Conservation (phyloP, 768 basidiomycete species). For the Rhizopogon vulgaris region DNA sequence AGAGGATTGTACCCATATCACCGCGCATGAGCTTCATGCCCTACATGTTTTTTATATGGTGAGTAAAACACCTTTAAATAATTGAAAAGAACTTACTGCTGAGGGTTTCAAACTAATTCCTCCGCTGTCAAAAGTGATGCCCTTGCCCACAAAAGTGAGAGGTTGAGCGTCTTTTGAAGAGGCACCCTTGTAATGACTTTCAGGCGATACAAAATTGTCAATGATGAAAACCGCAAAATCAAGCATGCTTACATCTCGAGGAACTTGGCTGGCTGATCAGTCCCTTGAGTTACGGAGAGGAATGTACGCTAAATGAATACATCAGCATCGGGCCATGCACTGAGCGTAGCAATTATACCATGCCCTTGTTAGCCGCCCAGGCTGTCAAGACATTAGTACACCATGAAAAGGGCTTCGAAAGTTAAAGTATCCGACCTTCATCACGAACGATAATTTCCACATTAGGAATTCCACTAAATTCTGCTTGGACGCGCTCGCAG, state of each 20-base stretch:
- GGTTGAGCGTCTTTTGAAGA: slow-evolving; percentile 49
- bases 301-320: slow-evolving; percentile 56
- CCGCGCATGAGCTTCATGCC: slow-evolving; percentile 82
- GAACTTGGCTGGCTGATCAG: slow-evolving; percentile 79
- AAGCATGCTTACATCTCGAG: slow-evolving; percentile 61
- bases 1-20: slow-evolving; percentile 64
- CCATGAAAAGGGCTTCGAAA: not conserved
- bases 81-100: slow-evolving; percentile 34
- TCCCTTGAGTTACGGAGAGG: slow-evolving; percentile 81
- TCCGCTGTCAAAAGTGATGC: slow-evolving; percentile 86
- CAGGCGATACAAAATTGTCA: not conserved
- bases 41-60: slow-evolving; percentile 25
- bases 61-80: not conserved
- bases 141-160: slow-evolving; percentile 78
- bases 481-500: slow-evolving; percentile 59
- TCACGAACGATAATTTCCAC: slow-evolving; percentile 69
- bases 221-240: not conserved
- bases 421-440: slow-evolving; percentile 43
- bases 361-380: slow-evolving; percentile 81
- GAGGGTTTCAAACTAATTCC: slow-evolving; percentile 83
- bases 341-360: slow-evolving; percentile 39
- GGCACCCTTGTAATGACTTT: slow-evolving; percentile 79
- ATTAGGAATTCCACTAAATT: slow-evolving; percentile 60
- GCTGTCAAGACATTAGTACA: slow-evolving; percentile 30
- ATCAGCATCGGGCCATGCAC: not conserved